Percentiles rank a stretch among this genome's conserved stretches.
Evolutionary conservation across 2,329 filamentous ascomycete species (phyloP).

Genomic region (Stemphylium vesicarium): DNA sequence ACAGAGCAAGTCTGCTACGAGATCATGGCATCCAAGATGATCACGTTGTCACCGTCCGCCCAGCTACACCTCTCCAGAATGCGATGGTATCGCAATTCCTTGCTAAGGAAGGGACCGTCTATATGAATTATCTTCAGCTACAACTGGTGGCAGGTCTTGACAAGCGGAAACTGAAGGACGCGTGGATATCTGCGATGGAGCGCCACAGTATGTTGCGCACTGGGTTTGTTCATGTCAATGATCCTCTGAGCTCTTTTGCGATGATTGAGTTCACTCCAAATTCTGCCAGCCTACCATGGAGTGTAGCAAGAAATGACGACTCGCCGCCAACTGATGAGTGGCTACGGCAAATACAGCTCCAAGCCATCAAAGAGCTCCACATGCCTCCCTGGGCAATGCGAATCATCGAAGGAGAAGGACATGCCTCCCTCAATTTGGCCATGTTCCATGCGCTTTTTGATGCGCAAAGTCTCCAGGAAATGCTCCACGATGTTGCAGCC

Average conservation of each 20-base stretch:
- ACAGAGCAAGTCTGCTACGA: slow-evolving; percentile 45
- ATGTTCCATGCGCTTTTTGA: slow-evolving; percentile 88
- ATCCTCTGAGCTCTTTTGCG: slow-evolving; percentile 68
- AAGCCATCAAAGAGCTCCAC: slow-evolving; percentile 56
- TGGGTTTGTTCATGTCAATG: slow-evolving; percentile 70
- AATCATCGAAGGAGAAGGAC: slow-evolving; percentile 48
- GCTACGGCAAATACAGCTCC: slow-evolving; percentile 24
- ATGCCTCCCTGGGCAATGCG: slow-evolving; percentile 68
- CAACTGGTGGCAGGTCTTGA: slow-evolving; percentile 53
- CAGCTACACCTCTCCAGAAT: slow-evolving; percentile 80
- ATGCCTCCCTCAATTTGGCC: slow-evolving; percentile 54
- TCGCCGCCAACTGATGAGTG: slow-evolving; percentile 25
- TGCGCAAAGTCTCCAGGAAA: slow-evolving; percentile 71
- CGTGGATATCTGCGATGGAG: slow-evolving; percentile 64
- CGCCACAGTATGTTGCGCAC: slow-evolving; percentile 76
- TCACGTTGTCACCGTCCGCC: slow-evolving; percentile 66
- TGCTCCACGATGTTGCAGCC: slow-evolving; percentile 66
- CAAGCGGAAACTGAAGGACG: slow-evolving; percentile 54
- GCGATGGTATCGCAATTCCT: slow-evolving; percentile 80
- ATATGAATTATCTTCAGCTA: slow-evolving; percentile 76
- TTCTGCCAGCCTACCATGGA: slow-evolving; percentile 46
- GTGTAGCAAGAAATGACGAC: slow-evolving; percentile 2
- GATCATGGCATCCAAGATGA: slow-evolving; percentile 39
- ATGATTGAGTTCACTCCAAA: slow-evolving; percentile 69
- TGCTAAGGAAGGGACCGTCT: slow-evolving; percentile 69